Base-by-base conservation (phyloP, 148 eudicot species). In the Arctostaphylos glauca region DNA sequence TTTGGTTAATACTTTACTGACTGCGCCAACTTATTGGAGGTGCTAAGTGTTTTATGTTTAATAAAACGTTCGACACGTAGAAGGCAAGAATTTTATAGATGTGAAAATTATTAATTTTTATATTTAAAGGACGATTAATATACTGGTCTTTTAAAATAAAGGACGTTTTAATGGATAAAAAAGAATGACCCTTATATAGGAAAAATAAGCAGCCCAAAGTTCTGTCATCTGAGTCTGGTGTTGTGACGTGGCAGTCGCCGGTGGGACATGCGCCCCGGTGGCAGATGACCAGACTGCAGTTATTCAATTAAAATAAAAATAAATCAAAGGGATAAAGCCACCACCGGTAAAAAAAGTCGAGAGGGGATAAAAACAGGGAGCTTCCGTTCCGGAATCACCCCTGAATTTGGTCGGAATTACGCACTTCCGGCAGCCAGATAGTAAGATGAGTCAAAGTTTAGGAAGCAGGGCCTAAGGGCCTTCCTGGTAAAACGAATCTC, bases 361-460 rank as follows among this genome's bases (percentile, higher is more conserved):
- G 66, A 19, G 66, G 66, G 12, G 71, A 66, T 66, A 25, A 66
- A 66, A 66, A 66, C 70, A 60, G 25, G 71, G 15, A 66, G 71
- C 71, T 64, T 49, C 59, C 52, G 49, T 76, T 77, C 87, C 85
- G 85, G 43, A 87, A 67, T 67, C 76, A 82, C 81, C 85, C 84
- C 87, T 62, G 23, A 41, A 80, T 14, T 59, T 60, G 48, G 82
- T 74, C 49, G 18, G 47, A 87, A 82, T 77, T 44, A 77, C 81
- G 15, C 48, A 68, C 74, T 48, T 8, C 44, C 75, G 76, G 50
- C 75, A 72, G 50, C 19, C 15, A 47, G 48, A 18, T 48, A 38
- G 60, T n/a, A 59, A 3, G 23, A 43, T 9, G 4, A 70, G 74
- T 70, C 74, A 70, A 66, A 41, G 74, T 43, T 38, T 70, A 14